Conservation (phyloP, 2,329 filamentous ascomycete genomes). For the Hypocreales sp. region DNA sequence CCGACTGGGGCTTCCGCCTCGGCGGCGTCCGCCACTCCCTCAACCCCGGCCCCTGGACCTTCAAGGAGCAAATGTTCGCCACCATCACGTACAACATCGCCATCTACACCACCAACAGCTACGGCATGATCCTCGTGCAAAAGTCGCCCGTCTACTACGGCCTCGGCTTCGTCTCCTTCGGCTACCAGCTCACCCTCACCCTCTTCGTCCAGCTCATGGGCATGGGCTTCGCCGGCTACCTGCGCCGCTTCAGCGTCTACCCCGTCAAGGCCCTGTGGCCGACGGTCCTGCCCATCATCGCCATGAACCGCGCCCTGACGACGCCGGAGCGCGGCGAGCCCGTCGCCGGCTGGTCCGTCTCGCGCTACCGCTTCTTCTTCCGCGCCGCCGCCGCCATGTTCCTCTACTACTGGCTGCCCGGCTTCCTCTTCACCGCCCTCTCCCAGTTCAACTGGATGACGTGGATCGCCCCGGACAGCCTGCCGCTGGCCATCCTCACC, state of each 20-base stretch:
- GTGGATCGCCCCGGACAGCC: conserved; percentile 34
- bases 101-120: conserved; percentile 28
- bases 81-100: conserved; percentile 41
- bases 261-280: conserved; percentile 37
- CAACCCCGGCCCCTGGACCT: conserved; percentile 38
- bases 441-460: conserved; percentile 37
- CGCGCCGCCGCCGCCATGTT: conserved; percentile 27
- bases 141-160: conserved; percentile 27
- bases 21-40: conserved; percentile 25
- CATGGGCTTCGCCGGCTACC: conserved; percentile 36
- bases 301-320: conserved; percentile 27
- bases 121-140: conserved; percentile 30
- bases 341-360: conserved; percentile 21
- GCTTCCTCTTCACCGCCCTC: conserved; percentile 31
- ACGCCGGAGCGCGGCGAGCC: conserved; percentile 11
- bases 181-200: conserved; percentile 29
- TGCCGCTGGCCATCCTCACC: conserved; percentile 21
- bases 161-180: conserved; percentile 21
- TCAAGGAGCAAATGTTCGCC: conserved; percentile 45
- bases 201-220: conserved; percentile 36
- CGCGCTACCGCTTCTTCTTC: conserved; percentile 29
- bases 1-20: conserved; percentile 27
- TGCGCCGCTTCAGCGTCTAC: conserved; percentile 34
- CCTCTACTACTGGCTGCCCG: conserved; percentile 36
- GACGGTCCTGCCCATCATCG: conserved; percentile 28